phyloP scores from a whole-genome alignment of 2,329 filamentous ascomycete genomes.

The Alternaria novae-zelandiae region DNA sequence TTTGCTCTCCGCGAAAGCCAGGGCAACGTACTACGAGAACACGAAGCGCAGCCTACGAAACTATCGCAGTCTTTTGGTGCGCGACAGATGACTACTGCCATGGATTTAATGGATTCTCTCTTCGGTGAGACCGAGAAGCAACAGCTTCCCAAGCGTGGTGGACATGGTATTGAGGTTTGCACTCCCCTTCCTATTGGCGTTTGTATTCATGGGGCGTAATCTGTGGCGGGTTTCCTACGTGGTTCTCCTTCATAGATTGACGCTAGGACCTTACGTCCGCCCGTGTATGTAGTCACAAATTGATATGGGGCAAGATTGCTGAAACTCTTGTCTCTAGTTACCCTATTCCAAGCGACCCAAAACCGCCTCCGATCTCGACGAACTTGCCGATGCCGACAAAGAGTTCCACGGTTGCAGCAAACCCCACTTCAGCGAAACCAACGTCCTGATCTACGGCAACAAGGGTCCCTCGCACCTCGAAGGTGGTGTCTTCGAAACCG shows the following conservation, averaged over 20 bases:
- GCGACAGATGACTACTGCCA: conserved; percentile 81
- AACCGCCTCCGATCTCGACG: conserved; percentile 66
- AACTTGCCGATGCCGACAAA: conserved; percentile 69
- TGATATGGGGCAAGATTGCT: conserved; percentile 47
- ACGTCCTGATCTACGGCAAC: conserved; percentile 71
- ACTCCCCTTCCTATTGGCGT: conserved; percentile 50
- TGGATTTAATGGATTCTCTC: conserved; percentile 95
- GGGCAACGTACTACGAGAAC: conserved; percentile 62
- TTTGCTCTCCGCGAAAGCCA: conserved; percentile 72
- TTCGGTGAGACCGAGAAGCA: conserved; percentile 70
- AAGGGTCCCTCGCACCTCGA: conserved; percentile 51
- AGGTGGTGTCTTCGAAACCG: conserved; percentile 60
- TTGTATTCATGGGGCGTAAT: conserved; percentile 39
- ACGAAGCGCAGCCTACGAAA: conserved; percentile 46
- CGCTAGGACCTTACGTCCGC: conserved; percentile 31
- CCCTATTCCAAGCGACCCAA: conserved; percentile 83
- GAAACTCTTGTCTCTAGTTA: conserved; percentile 67
- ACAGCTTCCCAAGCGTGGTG: conserved; percentile 59
- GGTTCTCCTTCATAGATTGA: conserved; percentile 42
- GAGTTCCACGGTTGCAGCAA: conserved; percentile 76
- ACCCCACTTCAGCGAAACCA: conserved; percentile 78
- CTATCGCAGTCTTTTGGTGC: conserved; percentile 34
- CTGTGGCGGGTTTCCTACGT: conserved; percentile 52
- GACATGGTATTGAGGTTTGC: conserved; percentile 89
- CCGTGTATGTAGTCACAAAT: conserved; percentile 55